A percentile compares a stretch with the other conserved stretches of the same genome.
Evolutionary conservation across 352 stramenopile species (phyloP).

Genomic region (Pythium utonaiense): DNA sequence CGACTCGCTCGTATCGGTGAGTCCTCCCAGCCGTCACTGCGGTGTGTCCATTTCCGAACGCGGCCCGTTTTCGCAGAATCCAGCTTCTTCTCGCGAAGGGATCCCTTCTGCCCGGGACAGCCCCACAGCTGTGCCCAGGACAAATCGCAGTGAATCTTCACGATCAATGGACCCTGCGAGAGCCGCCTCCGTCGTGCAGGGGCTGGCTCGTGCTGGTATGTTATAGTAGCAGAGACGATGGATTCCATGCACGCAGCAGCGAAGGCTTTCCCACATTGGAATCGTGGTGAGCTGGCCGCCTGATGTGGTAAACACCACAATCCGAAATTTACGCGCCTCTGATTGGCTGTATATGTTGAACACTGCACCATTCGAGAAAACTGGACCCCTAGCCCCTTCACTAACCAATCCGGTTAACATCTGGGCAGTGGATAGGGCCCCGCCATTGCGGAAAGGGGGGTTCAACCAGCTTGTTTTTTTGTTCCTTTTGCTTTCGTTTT

Average conservation of each 20-base stretch:
- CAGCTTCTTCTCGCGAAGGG: slow-evolving; percentile 6
- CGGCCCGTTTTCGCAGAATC: slow-evolving; percentile 15
- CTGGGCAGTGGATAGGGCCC: slow-evolving; percentile 12
- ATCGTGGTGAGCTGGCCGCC: slow-evolving; percentile 12
- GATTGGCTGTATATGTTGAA: slow-evolving; percentile 1
- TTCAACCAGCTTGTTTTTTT: slow-evolving; percentile 22
- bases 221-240: too few species aligned
- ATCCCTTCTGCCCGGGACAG: not conserved
- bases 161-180: too few species aligned
- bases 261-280: not conserved
- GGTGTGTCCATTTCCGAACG: not conserved
- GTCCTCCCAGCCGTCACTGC: not conserved
- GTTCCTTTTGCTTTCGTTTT: slow-evolving; percentile 1
- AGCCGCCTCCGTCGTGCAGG: too few species aligned
- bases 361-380: not conserved
- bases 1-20: not conserved
- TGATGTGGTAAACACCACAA: slow-evolving; percentile 1
- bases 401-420: slow-evolving; percentile 22
- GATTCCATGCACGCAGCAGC: too few species aligned
- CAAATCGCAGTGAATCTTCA: too few species aligned
- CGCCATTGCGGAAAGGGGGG: not conserved
- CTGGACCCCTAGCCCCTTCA: slow-evolving; percentile 7
- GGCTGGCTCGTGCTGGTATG: too few species aligned
- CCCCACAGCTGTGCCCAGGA: not conserved
- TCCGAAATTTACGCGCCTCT: not conserved